Conservation (phyloP, 73 alveolate genomes). For the Paramecium sonneborni region DNA sequence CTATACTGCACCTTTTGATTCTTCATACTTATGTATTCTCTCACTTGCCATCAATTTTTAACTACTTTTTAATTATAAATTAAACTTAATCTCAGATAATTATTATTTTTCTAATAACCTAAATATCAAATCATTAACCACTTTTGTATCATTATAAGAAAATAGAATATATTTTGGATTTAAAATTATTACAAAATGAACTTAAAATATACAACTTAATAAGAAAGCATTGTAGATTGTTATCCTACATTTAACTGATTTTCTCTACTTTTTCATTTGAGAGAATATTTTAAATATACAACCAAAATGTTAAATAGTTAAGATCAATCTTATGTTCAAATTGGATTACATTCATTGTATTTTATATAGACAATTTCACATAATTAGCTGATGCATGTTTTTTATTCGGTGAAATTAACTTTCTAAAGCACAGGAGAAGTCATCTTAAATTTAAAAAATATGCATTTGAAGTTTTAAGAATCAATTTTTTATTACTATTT, state of each 20-base stretch:
- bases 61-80: neutral
- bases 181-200: too few species aligned
- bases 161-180: too few species aligned
- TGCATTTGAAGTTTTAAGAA: neutral
- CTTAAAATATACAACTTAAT: too few species aligned
- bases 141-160: too few species aligned
- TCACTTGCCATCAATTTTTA: constrained; percentile 1
- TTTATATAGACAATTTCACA: neutral
- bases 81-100: neutral
- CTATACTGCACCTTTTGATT: neutral
- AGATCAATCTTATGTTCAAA: neutral
- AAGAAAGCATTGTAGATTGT: too few species aligned
- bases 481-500: neutral
- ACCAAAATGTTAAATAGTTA: too few species aligned
- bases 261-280: too few species aligned
- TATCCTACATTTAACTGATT: too few species aligned
- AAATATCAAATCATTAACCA: too few species aligned
- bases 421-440: neutral
- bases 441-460: neutral
- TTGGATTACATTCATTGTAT: neutral
- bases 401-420: neutral
- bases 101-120: neutral
- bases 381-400: neutral
- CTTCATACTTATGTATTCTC: constrained; percentile 18
- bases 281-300: too few species aligned